phyloP scores from a whole-genome alignment of 2,329 filamentous ascomycete genomes.

The Aquanectria penicillioides region DNA sequence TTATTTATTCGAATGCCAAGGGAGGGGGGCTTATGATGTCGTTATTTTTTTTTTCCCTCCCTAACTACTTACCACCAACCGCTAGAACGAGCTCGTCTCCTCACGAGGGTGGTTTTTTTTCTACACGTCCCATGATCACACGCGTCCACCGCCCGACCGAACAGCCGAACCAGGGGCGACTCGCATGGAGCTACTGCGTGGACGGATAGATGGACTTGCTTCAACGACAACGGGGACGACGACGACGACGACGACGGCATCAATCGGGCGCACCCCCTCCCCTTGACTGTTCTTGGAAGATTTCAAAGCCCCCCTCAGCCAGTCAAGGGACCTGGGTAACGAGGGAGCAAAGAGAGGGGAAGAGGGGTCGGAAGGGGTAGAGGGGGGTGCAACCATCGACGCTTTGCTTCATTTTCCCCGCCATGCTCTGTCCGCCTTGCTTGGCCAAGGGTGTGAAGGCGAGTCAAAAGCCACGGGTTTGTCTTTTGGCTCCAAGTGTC shows the following conservation, averaged over 20 bases:
- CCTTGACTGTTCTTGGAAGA: too few species aligned
- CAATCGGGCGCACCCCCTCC: too few species aligned
- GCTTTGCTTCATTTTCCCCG: too few species aligned
- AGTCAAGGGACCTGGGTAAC: too few species aligned
- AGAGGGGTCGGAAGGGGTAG: too few species aligned
- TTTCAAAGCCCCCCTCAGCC: too few species aligned
- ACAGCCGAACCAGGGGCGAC: constrained; percentile 4
- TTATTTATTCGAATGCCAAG: constrained; percentile 21
- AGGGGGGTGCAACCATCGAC: too few species aligned
- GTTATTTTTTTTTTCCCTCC: neutral
- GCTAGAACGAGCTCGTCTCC: constrained; percentile 6
- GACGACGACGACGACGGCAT: too few species aligned
- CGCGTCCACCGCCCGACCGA: constrained; percentile 21
- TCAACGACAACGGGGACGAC: constrained; percentile 12
- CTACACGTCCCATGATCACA: constrained; percentile 23
- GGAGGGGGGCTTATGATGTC: constrained; percentile 13
- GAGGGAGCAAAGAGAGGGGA: too few species aligned
- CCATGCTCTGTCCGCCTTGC: neutral
- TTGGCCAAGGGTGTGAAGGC: neutral
- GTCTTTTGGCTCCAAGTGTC: neutral
- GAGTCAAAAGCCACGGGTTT: too few species aligned
- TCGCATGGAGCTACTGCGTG: too few species aligned
- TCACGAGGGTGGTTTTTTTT: constrained; percentile 7
- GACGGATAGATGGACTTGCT: too few species aligned
- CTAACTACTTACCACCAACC: neutral